Percentiles rank a stretch among this genome's conserved stretches.
phyloP scores from a whole-genome alignment of 2,329 filamentous ascomycete species.

The Fonsecaea multimorphosa region DNA sequence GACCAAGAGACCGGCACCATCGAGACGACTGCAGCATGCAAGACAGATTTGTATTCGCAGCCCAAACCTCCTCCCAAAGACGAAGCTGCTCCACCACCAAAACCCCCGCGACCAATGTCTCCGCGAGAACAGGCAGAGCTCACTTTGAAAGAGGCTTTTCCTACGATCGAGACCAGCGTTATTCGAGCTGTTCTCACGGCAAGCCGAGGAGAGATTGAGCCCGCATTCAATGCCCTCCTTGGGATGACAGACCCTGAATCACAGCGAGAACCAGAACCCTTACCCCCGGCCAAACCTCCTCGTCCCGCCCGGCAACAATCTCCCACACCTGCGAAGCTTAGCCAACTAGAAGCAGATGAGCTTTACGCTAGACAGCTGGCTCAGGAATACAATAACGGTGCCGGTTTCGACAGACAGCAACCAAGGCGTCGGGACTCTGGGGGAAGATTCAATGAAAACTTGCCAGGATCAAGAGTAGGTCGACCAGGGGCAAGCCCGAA shows the following conservation, averaged over 20 bases:
- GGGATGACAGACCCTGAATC: slow-evolving; percentile 81
- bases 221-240: slow-evolving; percentile 92
- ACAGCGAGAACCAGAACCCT: slow-evolving; percentile 61
- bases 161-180: slow-evolving; percentile 76
- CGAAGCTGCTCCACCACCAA: slow-evolving; percentile 68
- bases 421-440: slow-evolving; percentile 39
- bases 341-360: slow-evolving; percentile 89
- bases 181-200: slow-evolving; percentile 87
- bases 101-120: slow-evolving; percentile 82
- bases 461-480: slow-evolving; percentile 41
- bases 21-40: slow-evolving; percentile 37
- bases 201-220: slow-evolving; percentile 85
- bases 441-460: slow-evolving; percentile 42
- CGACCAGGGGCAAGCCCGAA: slow-evolving; percentile 48
- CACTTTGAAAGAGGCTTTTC: slow-evolving; percentile 93
- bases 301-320: slow-evolving; percentile 62
- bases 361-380: slow-evolving; percentile 90
- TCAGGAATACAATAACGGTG: slow-evolving; percentile 71
- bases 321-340: slow-evolving; percentile 64
- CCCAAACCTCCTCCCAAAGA: slow-evolving; percentile 39
- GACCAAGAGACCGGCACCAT: slow-evolving; percentile 54
- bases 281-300: slow-evolving; percentile 80
- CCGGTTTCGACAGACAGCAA: slow-evolving; percentile 47
- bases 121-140: slow-evolving; percentile 83
- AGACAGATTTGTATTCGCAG: slow-evolving; percentile 40